Percentiles rank a stretch among this genome's conserved stretches.
Conservation (phyloP, 75 land plant species). For the Selaginella moellendorffii region DNA sequence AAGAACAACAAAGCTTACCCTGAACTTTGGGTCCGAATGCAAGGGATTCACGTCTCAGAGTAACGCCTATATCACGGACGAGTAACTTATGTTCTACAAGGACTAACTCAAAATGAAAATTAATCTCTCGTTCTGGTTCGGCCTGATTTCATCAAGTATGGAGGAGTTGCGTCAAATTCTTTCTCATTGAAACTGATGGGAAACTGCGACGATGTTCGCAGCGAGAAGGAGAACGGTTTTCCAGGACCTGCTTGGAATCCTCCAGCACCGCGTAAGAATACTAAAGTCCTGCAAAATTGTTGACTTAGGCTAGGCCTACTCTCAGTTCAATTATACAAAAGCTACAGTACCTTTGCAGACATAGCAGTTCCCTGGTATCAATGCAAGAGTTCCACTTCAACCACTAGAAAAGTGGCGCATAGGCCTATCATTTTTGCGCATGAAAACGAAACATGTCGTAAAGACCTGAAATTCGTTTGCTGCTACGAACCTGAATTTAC, state of each 20-base stretch:
- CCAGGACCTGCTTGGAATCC: slow-evolving; percentile 63
- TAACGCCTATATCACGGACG: slow-evolving; percentile 53
- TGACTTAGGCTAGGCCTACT: no score
- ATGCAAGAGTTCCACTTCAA: slow-evolving; percentile 59
- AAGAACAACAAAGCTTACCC: no score
- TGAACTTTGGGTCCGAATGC: slow-evolving; percentile 76
- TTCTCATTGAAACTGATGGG: not conserved
- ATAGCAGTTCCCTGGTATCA: slow-evolving; percentile 51
- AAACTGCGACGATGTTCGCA: slow-evolving; percentile 6
- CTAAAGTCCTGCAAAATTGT: slow-evolving; percentile 36
- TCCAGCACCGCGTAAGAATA: slow-evolving; percentile 83
- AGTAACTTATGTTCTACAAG: not conserved
- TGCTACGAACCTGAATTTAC: slow-evolving; percentile 51
- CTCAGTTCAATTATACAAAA: not conserved
- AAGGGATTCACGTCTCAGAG: slow-evolving; percentile 90
- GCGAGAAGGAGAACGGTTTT: slow-evolving; percentile 40
- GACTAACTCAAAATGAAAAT: no score
- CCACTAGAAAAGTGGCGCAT: slow-evolving; percentile 4
- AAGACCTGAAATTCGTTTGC: slow-evolving; percentile 45
- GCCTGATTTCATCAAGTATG: slow-evolving; percentile 46
- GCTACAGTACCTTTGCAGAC: slow-evolving; percentile 52
- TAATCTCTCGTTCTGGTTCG: no score
- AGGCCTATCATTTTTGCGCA: slow-evolving; percentile 6
- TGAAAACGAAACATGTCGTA: no score
- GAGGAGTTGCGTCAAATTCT: slow-evolving; percentile 24